Base-by-base conservation (phyloP, 176 grass and related monocot genomes). In the Alopecurus myosuroides region DNA sequence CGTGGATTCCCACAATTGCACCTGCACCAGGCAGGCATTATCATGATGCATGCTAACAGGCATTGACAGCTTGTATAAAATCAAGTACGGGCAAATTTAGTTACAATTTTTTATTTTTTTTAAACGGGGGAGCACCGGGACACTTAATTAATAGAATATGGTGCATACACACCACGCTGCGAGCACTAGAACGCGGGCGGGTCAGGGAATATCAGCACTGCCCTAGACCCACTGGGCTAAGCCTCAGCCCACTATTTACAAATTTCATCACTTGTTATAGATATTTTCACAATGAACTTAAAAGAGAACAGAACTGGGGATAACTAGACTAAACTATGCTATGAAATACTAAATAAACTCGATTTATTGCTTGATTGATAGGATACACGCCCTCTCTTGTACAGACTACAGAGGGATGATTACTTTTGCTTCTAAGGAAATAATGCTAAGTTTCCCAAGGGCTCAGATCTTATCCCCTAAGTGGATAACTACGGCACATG, bases 101-200 rank as follows among this genome's bases (percentile, higher is more conserved):
- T 70, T 46, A 51, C 51, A 83, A 63, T 33, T 88, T 40, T 77
- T n/a, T n/a, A n/a, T n/a, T n/a, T n/a, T n/a, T n/a, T n/a, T n/a
- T n/a, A n/a, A n/a, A n/a, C n/a, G n/a, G n/a, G n/a, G n/a, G n/a
- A n/a, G n/a, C n/a, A n/a, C n/a, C n/a, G n/a, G n/a, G n/a, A n/a
- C n/a, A n/a, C n/a, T n/a, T n/a, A n/a, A n/a, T n/a, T n/a, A n/a
- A n/a, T n/a, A n/a, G n/a, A n/a, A n/a, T n/a, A n/a, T n/a, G n/a
- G n/a, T n/a, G n/a, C n/a, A n/a, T n/a, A n/a, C n/a, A n/a, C n/a
- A n/a, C n/a, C n/a, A n/a, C n/a, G n/a, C n/a, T n/a, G n/a, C n/a
- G n/a, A n/a, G n/a, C n/a, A n/a, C n/a, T n/a, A n/a, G n/a, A n/a
- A n/a, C n/a, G n/a, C n/a, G n/a, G n/a, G n/a, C n/a, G n/a, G n/a